Base-by-base conservation (phyloP, 2,329 filamentous ascomycete genomes). In the Claviceps paspali region DNA sequence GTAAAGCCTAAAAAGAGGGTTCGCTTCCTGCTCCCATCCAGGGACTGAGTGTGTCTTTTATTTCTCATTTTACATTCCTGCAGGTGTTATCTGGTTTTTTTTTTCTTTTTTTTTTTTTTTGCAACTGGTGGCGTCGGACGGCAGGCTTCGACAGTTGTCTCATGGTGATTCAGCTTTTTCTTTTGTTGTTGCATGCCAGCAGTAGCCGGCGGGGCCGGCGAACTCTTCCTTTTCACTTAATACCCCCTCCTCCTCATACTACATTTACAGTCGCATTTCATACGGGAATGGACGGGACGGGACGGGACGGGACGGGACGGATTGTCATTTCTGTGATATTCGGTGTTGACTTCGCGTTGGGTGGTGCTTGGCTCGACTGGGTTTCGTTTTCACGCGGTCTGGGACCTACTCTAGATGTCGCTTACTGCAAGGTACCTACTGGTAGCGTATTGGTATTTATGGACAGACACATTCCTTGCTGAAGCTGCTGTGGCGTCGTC, bases 1-100 rank as follows among this genome's bases (percentile, higher is more conserved):
- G 57, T 57, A 43, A 72, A 69, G 64, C 59, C 62, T 33, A 62
- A 60, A 57, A 73, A 73, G 67, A 70, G 52, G 58, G 70, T 74
- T 38, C 61, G 70, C 40, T 73, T 73, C 45, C 52, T 69, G 39
- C 58, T 73, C 37, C 68, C 68, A 21, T 56, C 52, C 11, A 52
- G 52, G 53, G 59, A 65, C 49, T 49, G 48, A 35, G n/a, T n/a
- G n/a, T 41, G 17, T 2, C 29, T 36, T 28, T 36, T 24, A 22
- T 24, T 36, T 7, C 23, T 7, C 4, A 5, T 33, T 29, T 35
- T 9, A 2, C 9, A 22, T 32, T 15, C 15, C 9, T 7, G 28
- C 2, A 7, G 27, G 5, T 27, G 3, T n/a, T 11, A 6, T 14
- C 14, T 21, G 21, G 9, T n/a, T 23, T 18, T 3, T 30, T 31